Evolutionary conservation across 2,329 filamentous ascomycete genomes (phyloP).

Genomic region (Aspergillus pseudonomiae): DNA sequence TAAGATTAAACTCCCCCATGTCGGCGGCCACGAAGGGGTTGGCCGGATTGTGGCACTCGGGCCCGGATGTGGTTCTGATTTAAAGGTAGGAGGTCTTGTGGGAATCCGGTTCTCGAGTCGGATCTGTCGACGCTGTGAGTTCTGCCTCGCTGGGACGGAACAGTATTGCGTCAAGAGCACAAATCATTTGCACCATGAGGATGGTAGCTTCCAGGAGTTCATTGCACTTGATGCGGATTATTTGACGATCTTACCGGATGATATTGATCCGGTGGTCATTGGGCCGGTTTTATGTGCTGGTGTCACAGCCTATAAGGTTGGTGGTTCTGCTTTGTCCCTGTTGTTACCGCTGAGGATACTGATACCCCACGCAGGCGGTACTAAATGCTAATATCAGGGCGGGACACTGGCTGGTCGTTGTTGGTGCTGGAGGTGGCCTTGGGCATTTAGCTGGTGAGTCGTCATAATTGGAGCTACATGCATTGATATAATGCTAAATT

Average conservation of each 20-base stretch:
- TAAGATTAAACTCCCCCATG: constrained; percentile 49
- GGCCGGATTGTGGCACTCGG: constrained; percentile 47
- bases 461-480: neutral
- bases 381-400: constrained; percentile 44
- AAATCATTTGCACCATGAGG: constrained; percentile 51
- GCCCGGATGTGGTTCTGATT: constrained; percentile 34
- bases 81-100: constrained; percentile 45
- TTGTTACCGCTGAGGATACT: neutral
- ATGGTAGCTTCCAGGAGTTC: constrained; percentile 51
- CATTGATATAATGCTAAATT: constrained; percentile 1
- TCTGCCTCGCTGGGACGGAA: constrained; percentile 45
- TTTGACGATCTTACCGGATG: constrained; percentile 47
- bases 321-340: neutral
- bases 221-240: constrained; percentile 50
- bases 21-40: constrained; percentile 52
- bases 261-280: constrained; percentile 45
- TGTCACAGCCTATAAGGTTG: constrained; percentile 48
- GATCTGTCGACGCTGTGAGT: constrained; percentile 49
- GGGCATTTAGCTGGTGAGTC: constrained; percentile 47
- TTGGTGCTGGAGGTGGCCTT: constrained; percentile 52
- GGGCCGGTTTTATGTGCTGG: constrained; percentile 51
- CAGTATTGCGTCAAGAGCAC: constrained; percentile 47
- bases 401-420: constrained; percentile 48
- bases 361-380: constrained; percentile 37
- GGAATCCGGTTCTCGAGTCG: constrained; percentile 49